Conservation (phyloP, 345 rosid genomes). For the Eucalyptus cloeziana region DNA sequence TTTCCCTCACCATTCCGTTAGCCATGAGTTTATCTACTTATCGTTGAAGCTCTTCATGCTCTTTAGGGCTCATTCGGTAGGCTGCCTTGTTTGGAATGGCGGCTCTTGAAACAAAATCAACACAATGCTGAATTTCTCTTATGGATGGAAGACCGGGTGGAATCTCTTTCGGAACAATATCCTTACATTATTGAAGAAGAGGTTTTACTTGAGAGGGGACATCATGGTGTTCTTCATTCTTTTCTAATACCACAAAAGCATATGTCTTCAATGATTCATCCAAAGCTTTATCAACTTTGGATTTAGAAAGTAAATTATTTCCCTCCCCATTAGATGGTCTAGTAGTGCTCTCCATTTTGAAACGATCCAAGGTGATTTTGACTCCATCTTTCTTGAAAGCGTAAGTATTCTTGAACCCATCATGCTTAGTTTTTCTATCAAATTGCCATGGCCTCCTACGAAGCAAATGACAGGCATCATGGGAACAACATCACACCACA, state of each 20-base stretch:
- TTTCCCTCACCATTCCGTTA: background rate
- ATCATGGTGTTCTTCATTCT: background rate
- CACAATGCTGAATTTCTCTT: background rate
- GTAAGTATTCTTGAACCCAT: background rate
- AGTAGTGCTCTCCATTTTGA: background rate
- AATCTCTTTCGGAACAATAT: background rate
- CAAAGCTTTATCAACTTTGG: background rate
- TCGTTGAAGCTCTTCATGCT: background rate
- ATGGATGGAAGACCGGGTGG: background rate
- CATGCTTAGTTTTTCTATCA: background rate
- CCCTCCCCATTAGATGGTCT: background rate
- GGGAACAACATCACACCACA: background rate
- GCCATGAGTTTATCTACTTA: background rate
- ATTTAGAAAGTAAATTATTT: background rate
- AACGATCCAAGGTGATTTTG: background rate
- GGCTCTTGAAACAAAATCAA: background rate
- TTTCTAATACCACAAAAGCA: background rate
- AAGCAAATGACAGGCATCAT: background rate
- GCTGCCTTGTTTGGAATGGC: background rate
- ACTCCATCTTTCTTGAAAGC: background rate
- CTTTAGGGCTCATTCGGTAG: background rate
- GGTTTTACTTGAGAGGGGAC: background rate
- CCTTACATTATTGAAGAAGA: background rate
- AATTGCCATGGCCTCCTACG: background rate
- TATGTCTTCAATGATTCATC: background rate